phyloP scores from a whole-genome alignment of 2,329 filamentous ascomycete genomes.

The Colletotrichum cereale region DNA sequence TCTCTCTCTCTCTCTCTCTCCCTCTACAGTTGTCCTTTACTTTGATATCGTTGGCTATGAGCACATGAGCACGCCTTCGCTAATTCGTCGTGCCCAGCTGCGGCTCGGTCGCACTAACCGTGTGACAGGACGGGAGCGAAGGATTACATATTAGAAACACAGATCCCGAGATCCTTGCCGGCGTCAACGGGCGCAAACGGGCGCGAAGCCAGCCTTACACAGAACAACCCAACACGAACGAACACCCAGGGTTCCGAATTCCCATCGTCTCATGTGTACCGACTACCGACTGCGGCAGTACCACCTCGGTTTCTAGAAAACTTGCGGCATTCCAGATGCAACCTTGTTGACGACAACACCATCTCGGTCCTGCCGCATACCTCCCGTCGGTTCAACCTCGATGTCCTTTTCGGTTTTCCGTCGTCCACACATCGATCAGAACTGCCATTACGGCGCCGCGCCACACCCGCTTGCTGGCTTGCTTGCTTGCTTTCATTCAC shows the following conservation, averaged over 20 bases:
- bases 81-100: background rate
- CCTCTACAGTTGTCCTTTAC: background rate
- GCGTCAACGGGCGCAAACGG: conserved; percentile 1
- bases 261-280: background rate
- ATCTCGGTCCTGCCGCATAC: background rate
- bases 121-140: conserved; percentile 12
- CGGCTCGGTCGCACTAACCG: conserved; percentile 11
- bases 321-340: background rate
- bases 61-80: background rate
- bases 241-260: background rate
- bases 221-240: background rate
- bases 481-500: background rate
- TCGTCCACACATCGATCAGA: conserved; percentile 13
- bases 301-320: too few species aligned
- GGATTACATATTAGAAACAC: conserved; percentile 11
- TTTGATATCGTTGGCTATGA: background rate
- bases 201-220: background rate
- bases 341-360: background rate
- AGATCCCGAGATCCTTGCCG: conserved; percentile 5
- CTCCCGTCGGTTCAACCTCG: conserved; percentile 26
- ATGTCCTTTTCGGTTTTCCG: conserved; percentile 1
- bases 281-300: background rate
- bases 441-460: background rate
- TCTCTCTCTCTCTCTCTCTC: too few species aligned
- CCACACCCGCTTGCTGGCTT: background rate